Evolutionary conservation across 768 basidiomycete genomes (phyloP).

Genomic region (Mycena vulgaris): DNA sequence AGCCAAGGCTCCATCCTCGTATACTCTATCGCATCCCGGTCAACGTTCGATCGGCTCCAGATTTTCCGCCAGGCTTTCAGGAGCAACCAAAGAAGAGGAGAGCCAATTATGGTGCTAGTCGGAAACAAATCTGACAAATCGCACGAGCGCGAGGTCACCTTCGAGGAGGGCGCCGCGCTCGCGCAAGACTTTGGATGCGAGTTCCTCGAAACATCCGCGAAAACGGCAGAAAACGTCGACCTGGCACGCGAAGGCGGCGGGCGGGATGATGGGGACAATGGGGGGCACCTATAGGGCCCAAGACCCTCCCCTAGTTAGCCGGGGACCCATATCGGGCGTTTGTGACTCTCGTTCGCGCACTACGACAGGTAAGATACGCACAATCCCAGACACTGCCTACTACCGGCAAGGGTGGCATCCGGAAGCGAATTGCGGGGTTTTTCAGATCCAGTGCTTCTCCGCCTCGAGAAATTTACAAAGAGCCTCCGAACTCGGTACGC

Average conservation of each 20-base stretch:
- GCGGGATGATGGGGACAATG: too few relatives aligned
- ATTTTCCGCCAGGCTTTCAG: constrained; percentile 85
- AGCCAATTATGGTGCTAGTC: constrained; percentile 92
- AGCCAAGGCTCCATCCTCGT: constrained; percentile 97
- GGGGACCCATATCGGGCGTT: too few relatives aligned
- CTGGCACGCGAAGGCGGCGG: too few relatives aligned
- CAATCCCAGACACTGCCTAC: constrained; percentile 52
- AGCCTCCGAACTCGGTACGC: too few relatives aligned
- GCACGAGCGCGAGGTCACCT: constrained; percentile 90
- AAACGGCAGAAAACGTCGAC: constrained; percentile 94
- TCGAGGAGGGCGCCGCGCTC: constrained; percentile 88
- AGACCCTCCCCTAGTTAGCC: too few relatives aligned
- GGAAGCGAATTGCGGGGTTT: too few relatives aligned
- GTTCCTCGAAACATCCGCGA: constrained; percentile 95
- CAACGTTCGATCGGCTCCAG: constrained; percentile 68
- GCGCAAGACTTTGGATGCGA: constrained; percentile 91
- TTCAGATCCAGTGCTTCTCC: too few relatives aligned
- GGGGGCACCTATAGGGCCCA: too few relatives aligned
- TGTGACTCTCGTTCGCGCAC: constrained; percentile 84
- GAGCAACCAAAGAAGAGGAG: constrained; percentile 88
- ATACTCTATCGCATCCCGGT: constrained; percentile 93
- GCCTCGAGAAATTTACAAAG: too few relatives aligned
- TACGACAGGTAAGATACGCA: constrained; percentile 79
- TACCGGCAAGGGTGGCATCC: too few relatives aligned
- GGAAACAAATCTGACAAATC: constrained; percentile 96